phyloP scores from a whole-genome alignment of 306 rosid species.

The Cicer yamashitae region DNA sequence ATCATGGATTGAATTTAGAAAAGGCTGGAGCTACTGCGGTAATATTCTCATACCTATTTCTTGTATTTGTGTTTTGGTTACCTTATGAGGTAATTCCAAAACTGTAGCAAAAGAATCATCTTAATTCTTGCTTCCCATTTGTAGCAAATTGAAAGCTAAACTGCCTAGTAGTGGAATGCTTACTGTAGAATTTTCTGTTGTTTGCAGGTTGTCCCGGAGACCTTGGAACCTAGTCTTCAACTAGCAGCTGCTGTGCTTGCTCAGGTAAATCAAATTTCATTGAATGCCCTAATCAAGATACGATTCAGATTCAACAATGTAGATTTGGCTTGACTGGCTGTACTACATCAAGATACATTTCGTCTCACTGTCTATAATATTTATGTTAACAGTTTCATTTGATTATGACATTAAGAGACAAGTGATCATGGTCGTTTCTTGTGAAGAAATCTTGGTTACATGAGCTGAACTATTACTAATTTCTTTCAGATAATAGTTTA shows the following conservation, averaged over 20 bases:
- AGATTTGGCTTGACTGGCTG: not conserved
- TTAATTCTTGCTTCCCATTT: constrained; percentile 28
- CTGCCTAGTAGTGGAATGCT: constrained; percentile 12
- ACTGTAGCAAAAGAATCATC: not conserved
- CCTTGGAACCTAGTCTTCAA: constrained; percentile 99
- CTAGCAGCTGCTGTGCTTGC: constrained; percentile 98
- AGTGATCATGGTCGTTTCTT: constrained; percentile 18
- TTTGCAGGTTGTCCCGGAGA: constrained; percentile 98
- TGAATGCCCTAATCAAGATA: constrained; percentile 1
- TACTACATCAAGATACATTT: not conserved
- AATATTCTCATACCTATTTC: constrained; percentile 47
- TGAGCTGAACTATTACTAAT: constrained; percentile 9
- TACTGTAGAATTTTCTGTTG: constrained; percentile 31
- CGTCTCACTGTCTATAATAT: constrained; percentile 21
- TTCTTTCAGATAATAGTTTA: constrained; percentile 29
- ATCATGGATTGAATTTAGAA: constrained; percentile 98
- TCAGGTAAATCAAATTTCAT: constrained; percentile 65
- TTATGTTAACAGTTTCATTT: constrained; percentile 3
- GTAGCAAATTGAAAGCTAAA: constrained; percentile 29
- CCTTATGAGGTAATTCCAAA: constrained; percentile 9
- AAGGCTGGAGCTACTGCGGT: constrained; percentile 99
- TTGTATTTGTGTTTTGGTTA: constrained; percentile 38
- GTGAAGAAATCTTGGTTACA: constrained; percentile 19
- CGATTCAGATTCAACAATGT: not conserved
- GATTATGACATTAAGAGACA: constrained; percentile 16